These are phyloP conservation scores for Sclerotinia trifoliorum DNA, from an alignment of 2,329 filamentous ascomycete species.

Conservation along the genomic window DNA sequence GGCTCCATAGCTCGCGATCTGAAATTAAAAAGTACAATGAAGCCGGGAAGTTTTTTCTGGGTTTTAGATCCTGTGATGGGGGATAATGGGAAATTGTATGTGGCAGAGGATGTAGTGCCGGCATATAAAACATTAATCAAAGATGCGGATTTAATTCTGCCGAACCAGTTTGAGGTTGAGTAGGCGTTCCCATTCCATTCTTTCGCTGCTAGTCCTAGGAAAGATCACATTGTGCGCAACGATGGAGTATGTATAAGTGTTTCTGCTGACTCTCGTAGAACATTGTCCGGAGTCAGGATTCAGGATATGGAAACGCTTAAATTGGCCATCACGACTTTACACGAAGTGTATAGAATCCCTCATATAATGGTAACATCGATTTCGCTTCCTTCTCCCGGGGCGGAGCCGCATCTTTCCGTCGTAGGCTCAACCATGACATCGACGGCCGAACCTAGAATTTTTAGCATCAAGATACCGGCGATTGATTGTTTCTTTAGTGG, in stretches of 20 bases:
- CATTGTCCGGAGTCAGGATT: constrained; percentile 83
- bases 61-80: constrained; percentile 98
- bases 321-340: constrained; percentile 72
- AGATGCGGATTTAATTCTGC: constrained; percentile 86
- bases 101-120: constrained; percentile 85
- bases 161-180: constrained; percentile 98
- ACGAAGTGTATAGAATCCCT: constrained; percentile 72
- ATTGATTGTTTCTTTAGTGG: constrained; percentile 94
- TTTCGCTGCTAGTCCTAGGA: not conserved
- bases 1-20: constrained; percentile 82
- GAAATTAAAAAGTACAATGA: constrained; percentile 59
- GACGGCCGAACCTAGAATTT: constrained; percentile 70
- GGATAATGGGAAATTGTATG: constrained; percentile 88
- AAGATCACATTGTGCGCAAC: not conserved
- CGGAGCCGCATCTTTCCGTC: constrained; percentile 60
- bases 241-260: too few species aligned
- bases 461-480: constrained; percentile 81
- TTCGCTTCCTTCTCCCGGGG: constrained; percentile 55
- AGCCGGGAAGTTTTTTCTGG: constrained; percentile 87
- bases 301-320: constrained; percentile 70
- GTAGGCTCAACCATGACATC: constrained; percentile 73
- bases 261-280: constrained; percentile 47
- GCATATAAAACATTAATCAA: constrained; percentile 79
- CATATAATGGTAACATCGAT: constrained; percentile 94
- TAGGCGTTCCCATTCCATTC: constrained; percentile 48